Conservation (phyloP, 257 asterid species). For the Nicotiana benthamiana region DNA sequence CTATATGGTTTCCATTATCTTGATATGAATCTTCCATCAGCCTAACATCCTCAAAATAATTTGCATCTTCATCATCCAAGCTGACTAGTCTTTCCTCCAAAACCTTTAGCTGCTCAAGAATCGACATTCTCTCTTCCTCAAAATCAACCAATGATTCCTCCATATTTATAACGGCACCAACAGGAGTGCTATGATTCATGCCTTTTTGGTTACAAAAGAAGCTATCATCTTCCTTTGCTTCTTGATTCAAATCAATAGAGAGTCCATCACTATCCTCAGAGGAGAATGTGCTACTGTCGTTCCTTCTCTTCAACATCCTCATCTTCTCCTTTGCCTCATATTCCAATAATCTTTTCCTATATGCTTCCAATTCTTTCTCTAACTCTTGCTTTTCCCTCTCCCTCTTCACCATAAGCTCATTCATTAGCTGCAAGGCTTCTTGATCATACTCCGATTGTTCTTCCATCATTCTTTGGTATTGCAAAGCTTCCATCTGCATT, state of each 20-base stretch:
- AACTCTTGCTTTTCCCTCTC: slow-evolving; percentile 84
- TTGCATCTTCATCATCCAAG: slow-evolving; percentile 43
- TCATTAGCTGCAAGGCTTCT: slow-evolving; percentile 88
- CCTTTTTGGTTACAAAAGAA: slow-evolving; percentile 27
- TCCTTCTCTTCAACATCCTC: slow-evolving; percentile 40
- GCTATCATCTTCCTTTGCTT: slow-evolving; percentile 53
- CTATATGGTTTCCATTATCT: slow-evolving; percentile 18
- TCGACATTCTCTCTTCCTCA: slow-evolving; percentile 77
- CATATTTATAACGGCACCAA: slow-evolving; percentile 52
- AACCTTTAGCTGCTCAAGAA: slow-evolving; percentile 77
- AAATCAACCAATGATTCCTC: slow-evolving; percentile 80
- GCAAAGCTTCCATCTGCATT: slow-evolving; percentile 97
- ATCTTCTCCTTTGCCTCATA: slow-evolving; percentile 55
- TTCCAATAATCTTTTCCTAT: slow-evolving; percentile 58
- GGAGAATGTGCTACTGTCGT: slow-evolving; percentile 51
- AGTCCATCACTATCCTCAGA: slow-evolving; percentile 85
- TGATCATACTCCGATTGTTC: slow-evolving; percentile 95
- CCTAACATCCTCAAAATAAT: slow-evolving; percentile 36
- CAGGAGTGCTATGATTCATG: slow-evolving; percentile 44
- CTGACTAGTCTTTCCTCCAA: slow-evolving; percentile 71
- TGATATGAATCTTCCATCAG: slow-evolving; percentile 15
- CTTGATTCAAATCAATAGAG: slow-evolving; percentile 70
- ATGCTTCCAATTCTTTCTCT: slow-evolving; percentile 51
- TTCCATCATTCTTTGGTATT: slow-evolving; percentile 99
- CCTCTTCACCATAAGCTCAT: slow-evolving; percentile 85